Base-by-base conservation (phyloP, 192 early-diverging fungal species). In the Geranomyces michiganensis region DNA sequence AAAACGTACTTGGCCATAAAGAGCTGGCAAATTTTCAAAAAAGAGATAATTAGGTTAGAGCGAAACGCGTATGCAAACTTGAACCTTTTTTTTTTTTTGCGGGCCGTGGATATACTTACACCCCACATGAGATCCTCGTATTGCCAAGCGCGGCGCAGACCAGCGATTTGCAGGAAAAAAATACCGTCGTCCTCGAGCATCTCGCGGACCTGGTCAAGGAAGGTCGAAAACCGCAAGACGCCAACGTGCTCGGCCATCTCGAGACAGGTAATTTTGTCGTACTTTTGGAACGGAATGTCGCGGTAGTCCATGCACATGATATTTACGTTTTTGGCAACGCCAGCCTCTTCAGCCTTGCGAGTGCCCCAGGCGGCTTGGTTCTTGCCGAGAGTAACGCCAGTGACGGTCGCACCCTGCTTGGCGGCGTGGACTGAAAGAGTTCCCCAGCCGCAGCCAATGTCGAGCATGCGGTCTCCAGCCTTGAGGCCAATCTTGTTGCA, bases 221-320 rank as follows among this genome's bases (percentile, higher is more conserved):
- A 99, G 62, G 90, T 87, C 55, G 89, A 86, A 73, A 83, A 99
- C 75, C 91, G 89, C 77, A 92, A 87, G 66, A 99, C 86, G 70
- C 97, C 97, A 43, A 99, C 97, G 80, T 99, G 97, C 84, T 99
- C 97, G 72, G 97, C 94, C 97, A 99, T 99, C 77, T 97, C 97
- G 65, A 99, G 89, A 78, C 95, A 96, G 41, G 94, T 93, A 75
- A 99, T 97, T 82, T 94, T 93, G 89, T 99, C 84, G 86, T 88
- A 99, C 78, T 94, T 95, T 68, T 92, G 84, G 72, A 83, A 81
- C 43, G 97, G 94, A 68, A 96, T 96, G 77, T 99, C 96, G 83
- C 96, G 93, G 90, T 99, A 99, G 80, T 99, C 96, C 90, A 92
- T 93, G 88, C 92, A 93, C 71, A 91, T 75, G 65, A 99, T 87